Percentiles rank a stretch among this genome's conserved stretches.
These are phyloP conservation scores for Cutaneotrichosporon sp. DNA, from an alignment of 1,284 basidiomycete species.

Conservation along the genomic window DNA sequence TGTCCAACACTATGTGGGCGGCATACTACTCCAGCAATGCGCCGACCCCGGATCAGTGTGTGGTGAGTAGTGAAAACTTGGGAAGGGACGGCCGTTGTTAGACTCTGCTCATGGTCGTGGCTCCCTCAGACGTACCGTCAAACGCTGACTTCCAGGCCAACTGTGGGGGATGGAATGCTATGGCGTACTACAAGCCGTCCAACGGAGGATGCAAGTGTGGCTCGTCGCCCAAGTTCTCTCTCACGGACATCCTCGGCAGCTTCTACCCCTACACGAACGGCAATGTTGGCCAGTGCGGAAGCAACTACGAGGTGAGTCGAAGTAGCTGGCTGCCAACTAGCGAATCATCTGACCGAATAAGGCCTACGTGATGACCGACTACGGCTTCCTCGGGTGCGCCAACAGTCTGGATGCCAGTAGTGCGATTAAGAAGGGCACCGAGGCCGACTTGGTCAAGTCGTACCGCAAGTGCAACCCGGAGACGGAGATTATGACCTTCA, in stretches of 20 bases:
- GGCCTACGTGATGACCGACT: background rate
- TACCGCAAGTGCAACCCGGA: background rate
- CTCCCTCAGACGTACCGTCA: too few species aligned
- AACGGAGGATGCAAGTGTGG: background rate
- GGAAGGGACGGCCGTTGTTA: too few species aligned
- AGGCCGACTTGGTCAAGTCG: background rate
- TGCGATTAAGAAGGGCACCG: background rate
- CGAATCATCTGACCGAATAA: too few species aligned
- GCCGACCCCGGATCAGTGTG: background rate
- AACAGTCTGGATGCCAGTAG: background rate
- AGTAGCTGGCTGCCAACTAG: too few species aligned
- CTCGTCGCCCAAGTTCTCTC: background rate
- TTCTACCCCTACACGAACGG: background rate
- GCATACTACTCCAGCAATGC: background rate
- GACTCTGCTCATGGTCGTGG: too few species aligned
- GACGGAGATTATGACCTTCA: background rate
- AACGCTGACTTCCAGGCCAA: background rate
- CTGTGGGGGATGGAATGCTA: background rate
- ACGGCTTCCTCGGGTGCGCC: background rate
- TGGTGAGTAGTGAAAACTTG: background rate
- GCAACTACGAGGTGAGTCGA: background rate
- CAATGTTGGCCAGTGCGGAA: background rate
- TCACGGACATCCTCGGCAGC: background rate
- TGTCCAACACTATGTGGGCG: background rate
- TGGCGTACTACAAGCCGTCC: background rate